Base-by-base conservation (phyloP, 2,329 filamentous ascomycete species). In the Cladosporium sp. region DNA sequence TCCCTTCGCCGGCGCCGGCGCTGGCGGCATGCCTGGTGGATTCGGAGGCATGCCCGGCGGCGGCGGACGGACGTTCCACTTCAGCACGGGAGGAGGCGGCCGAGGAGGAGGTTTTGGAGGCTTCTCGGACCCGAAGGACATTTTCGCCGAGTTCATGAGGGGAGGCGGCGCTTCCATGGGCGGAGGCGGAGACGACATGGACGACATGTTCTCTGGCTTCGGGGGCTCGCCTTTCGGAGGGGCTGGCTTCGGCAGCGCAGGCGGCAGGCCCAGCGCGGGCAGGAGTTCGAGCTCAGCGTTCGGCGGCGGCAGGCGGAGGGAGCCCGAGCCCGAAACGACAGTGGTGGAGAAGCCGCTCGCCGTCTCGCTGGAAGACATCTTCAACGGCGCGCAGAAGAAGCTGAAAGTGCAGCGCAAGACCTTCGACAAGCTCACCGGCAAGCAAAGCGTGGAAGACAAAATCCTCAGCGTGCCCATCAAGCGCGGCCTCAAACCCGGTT, bases 331-430 rank as follows among this genome's bases (percentile, higher is more conserved):
- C 0, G 92, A 97, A 67, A 88, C 95, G 15, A 90, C 90, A 0
- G 91, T 95, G 1, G 85, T 97, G 9, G 92, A 97, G 72, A 86
- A 88, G 63, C 83, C 87, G 40, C 70, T 99, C 55, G 82, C 85
- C 2, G 75, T 99, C 18, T 83, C 86, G 2, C 74, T 99, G 29
- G 93, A 99, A 69, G 93, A 99, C 64, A 73, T 97, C 55, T 97
- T 83, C 74, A 84, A 80, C 20, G 93, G 93, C 36, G 83, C 84
- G 30, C 89, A 86, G 43, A 99, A 99, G 81, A 96, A 95, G 79
- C 89, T 99, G 80, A 95, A 93, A 75, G 95, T 97, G 58, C 96
- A 96, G 64, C 83, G 92, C 64, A 97, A 97, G 82, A 90, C 86
- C 15, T 97, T 89, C 68, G 93, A 99, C 68, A 77, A 75, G 34